Evolutionary conservation across 2,329 filamentous ascomycete species (phyloP).

Genomic region (Monosporascus sp.): DNA sequence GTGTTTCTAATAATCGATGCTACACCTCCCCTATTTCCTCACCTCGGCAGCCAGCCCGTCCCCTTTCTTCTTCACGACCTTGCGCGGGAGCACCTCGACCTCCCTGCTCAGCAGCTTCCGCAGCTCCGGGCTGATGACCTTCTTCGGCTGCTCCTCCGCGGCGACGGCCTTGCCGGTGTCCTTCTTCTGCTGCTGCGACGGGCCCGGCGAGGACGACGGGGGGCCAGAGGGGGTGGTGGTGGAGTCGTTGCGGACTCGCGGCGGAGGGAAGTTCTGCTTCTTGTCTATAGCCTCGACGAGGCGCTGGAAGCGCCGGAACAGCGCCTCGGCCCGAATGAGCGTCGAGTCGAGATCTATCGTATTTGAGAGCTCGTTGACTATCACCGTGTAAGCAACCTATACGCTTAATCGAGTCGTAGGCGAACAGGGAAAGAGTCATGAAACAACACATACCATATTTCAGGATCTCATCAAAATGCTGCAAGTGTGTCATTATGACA

Average conservation of each 20-base stretch:
- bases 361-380: constrained; percentile 90
- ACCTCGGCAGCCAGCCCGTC: constrained; percentile 18
- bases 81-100: constrained; percentile 24
- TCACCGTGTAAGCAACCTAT: constrained; percentile 9
- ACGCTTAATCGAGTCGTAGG: constrained; percentile 2
- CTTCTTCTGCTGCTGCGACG: constrained; percentile 11
- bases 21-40: constrained; percentile 5
- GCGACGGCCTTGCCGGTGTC: constrained; percentile 31
- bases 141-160: constrained; percentile 32
- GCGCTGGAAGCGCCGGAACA: constrained; percentile 84
- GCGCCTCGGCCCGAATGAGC: constrained; percentile 78
- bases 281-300: constrained; percentile 90
- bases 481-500: constrained; percentile 90
- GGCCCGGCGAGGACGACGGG: constrained; percentile 4
- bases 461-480: constrained; percentile 93
- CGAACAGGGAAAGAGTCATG: neutral
- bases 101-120: constrained; percentile 45
- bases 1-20: too few species aligned
- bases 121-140: constrained; percentile 54
- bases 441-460: constrained; percentile 71
- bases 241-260: constrained; percentile 26
- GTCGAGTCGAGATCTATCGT: constrained; percentile 88
- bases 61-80: constrained; percentile 20
- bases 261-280: constrained; percentile 75
- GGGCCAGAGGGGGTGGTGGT: constrained; percentile 11